Conservation (phyloP, 345 rosid species). For the Laguncularia racemosa region DNA sequence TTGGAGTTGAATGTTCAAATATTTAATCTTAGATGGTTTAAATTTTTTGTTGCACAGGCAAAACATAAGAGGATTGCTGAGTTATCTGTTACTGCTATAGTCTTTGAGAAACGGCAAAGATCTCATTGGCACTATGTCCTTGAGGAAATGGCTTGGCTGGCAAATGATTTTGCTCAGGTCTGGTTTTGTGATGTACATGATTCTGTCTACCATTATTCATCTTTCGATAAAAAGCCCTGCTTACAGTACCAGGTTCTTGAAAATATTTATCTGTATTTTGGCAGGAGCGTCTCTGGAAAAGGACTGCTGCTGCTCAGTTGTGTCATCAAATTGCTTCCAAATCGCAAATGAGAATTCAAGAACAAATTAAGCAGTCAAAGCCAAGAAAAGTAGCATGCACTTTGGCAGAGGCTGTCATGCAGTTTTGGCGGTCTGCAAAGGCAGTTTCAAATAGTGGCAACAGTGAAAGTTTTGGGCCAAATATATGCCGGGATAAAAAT, state of each 20-base stretch:
- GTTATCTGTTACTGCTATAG: conserved; percentile 50
- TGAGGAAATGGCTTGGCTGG: conserved; percentile 99
- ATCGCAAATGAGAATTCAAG: conserved; percentile 52
- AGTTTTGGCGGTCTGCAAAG: conserved; percentile 80
- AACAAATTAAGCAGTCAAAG: conserved; percentile 37
- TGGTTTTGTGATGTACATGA: conserved; percentile 6
- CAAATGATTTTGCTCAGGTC: conserved; percentile 99
- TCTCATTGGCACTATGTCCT: conserved; percentile 96
- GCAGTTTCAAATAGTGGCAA: conserved; percentile 25
- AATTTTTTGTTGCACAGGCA: conserved; percentile 46
- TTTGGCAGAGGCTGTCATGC: conserved; percentile 76
- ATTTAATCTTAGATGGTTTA: conserved; percentile 11
- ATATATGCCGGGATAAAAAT: conserved; percentile 19
- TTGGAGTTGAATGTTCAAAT: neutral
- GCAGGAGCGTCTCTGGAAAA: conserved; percentile 98
- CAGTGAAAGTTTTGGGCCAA: conserved; percentile 19
- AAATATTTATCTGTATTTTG: conserved; percentile 8
- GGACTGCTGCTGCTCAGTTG: conserved; percentile 91
- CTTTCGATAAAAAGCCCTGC: neutral
- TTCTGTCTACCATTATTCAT: neutral
- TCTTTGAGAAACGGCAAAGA: conserved; percentile 42
- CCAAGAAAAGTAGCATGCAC: conserved; percentile 54
- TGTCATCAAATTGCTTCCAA: conserved; percentile 61
- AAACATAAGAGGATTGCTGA: conserved; percentile 82
- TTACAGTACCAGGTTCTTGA: neutral